phyloP scores from a whole-genome alignment of 805 yeast genomes.

The Starmerella etchellsii region DNA sequence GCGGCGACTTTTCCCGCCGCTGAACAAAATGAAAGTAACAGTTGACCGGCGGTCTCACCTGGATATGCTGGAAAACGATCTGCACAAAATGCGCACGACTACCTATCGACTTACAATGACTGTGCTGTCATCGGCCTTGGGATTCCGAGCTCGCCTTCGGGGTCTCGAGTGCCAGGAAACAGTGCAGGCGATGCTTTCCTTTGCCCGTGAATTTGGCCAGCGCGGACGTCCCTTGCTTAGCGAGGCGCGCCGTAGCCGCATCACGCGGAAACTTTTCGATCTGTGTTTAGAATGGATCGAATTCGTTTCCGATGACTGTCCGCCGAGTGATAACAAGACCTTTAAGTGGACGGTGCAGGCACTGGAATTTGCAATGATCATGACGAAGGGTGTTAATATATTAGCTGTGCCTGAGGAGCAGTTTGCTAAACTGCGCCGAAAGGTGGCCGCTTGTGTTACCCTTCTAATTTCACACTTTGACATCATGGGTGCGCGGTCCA shows the following conservation, averaged over 20 bases:
- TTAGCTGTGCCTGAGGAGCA: slow-evolving; percentile 66
- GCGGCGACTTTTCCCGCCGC: slow-evolving; percentile 8
- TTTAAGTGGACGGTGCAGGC: slow-evolving; percentile 96
- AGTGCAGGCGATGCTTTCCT: slow-evolving; percentile 59
- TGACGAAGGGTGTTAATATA: slow-evolving; percentile 83
- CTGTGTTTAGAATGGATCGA: slow-evolving; percentile 83
- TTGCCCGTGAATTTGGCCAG: slow-evolving; percentile 70
- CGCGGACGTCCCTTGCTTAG: slow-evolving; percentile 56
- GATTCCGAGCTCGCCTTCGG: slow-evolving; percentile 36
- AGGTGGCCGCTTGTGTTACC: slow-evolving; percentile 91
- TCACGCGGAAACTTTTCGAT: slow-evolving; percentile 51
- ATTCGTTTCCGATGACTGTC: slow-evolving; percentile 87
- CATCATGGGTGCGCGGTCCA: slow-evolving; percentile 94
- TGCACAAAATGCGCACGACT: slow-evolving; percentile 49
- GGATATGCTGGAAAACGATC: slow-evolving; percentile 57
- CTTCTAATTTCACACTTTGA: slow-evolving; percentile 89
- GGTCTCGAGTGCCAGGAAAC: slow-evolving; percentile 61
- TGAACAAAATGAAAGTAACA: slow-evolving; percentile 9
- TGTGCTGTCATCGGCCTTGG: slow-evolving; percentile 48
- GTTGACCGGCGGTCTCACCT: slow-evolving; percentile 44
- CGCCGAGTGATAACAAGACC: slow-evolving; percentile 79
- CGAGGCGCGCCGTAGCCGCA: slow-evolving; percentile 51
- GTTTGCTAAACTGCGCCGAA: slow-evolving; percentile 55
- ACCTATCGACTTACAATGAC: slow-evolving; percentile 56
- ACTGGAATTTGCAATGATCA: slow-evolving; percentile 87